Evolutionary conservation across 305 asterid genomes (phyloP), one percentile per base, ranked within the genome.

Genomic region (Fraxinus sp.): DNA sequence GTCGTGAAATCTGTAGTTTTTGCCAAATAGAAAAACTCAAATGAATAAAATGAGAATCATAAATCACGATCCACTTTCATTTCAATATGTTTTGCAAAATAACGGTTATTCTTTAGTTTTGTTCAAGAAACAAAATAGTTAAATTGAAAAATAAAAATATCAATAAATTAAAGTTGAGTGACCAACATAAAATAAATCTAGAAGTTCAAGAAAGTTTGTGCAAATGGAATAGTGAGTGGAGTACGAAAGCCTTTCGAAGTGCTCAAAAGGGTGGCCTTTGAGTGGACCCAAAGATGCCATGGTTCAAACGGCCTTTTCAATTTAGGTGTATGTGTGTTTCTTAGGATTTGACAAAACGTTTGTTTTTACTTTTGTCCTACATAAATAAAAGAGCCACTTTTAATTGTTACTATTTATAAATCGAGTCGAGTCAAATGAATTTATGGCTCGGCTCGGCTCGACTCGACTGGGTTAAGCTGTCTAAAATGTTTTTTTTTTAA

Each of bases 201-300:
- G 1, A 64, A 64, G 36, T 24, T 64, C 1, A 0, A 68, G 37
- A 26, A 28, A 68, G 9, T 68, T 68, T 10, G 41, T 11, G 36
- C 20, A 28, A 4, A 11, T 68, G 36, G 33, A 39, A 37, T 36
- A 5, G 82, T 68, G 49, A 72, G 78, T 81, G 81, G 73, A 72
- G 83, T 79, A 83, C 86, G 88, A 82, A 84, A 85, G 87, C 89
- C 81, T 83, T 83, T 88, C 72, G 80, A 26, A 81, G 80, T 41
- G 74, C 78, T 85, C 80, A 62, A 10, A 35, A 68, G 85, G 87
- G 77, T 77, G 86, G 76, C 83, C 64, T 82, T 87, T 85, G 81
- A 79, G 80, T 64, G 57, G 80, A 24, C 7, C 74, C 66, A 89
- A 84, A 84, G 85, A 82, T 81, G 71, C 76, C 80, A 82, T 44